Conservation (phyloP, 345 rosid species). For the Acer negundo region DNA sequence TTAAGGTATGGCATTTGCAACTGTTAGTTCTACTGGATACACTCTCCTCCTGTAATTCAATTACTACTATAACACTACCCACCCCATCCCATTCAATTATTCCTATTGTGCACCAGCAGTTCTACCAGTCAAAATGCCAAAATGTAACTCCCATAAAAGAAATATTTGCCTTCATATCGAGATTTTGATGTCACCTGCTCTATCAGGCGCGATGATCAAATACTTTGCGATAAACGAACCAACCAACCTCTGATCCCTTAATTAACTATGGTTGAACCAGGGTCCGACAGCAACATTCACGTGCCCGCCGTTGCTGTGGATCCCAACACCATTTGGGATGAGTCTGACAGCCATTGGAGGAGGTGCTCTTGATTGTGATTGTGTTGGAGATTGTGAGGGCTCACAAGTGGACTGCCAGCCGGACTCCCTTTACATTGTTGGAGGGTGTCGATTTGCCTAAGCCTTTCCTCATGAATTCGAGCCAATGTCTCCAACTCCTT, state of each 20-base stretch:
- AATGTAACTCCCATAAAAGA: constrained; percentile 15
- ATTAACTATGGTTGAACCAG: constrained; percentile 77
- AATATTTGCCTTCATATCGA: constrained; percentile 27
- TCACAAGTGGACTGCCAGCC: constrained; percentile 67
- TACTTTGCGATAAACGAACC: background rate
- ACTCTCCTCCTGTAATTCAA: constrained; percentile 14
- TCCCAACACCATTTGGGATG: constrained; percentile 69
- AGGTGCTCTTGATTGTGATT: constrained; percentile 64
- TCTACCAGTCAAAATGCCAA: constrained; percentile 46
- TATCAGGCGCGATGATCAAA: constrained; percentile 11
- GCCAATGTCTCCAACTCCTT: constrained; percentile 87
- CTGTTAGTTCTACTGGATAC: constrained; percentile 48
- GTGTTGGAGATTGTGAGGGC: constrained; percentile 56
- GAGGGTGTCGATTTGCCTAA: constrained; percentile 76
- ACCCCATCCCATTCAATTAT: constrained; percentile 17
- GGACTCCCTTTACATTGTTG: constrained; percentile 82
- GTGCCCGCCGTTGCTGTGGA: constrained; percentile 88
- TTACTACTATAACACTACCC: constrained; percentile 15
- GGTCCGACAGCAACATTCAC: constrained; percentile 73
- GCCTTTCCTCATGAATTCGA: constrained; percentile 93
- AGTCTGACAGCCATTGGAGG: constrained; percentile 74
- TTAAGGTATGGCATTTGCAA: constrained; percentile 42
- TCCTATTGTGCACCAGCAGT: constrained; percentile 32
- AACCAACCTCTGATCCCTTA: background rate
- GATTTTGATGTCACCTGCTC: constrained; percentile 24